A percentile compares a stretch with the other conserved stretches of the same genome.
Conservation (phyloP, 331 rosid species). For the Saraca asoca region DNA sequence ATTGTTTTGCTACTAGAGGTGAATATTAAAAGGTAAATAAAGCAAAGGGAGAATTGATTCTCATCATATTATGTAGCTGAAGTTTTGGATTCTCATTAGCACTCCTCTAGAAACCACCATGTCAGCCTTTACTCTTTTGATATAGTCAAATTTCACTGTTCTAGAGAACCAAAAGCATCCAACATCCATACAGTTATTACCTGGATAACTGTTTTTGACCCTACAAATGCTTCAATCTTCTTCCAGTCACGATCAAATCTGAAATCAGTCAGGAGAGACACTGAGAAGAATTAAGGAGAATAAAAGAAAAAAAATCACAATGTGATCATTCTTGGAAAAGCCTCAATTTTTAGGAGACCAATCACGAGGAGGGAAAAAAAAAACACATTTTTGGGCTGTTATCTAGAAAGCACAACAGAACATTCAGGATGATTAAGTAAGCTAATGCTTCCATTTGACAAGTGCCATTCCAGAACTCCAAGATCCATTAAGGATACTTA, state of each 20-base stretch:
- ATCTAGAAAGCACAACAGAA: no score
- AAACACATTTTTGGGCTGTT: no score
- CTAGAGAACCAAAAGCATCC: slow-evolving; percentile 17
- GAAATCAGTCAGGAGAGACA: slow-evolving; percentile 11
- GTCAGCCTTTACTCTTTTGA: neutral
- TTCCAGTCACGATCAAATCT: slow-evolving; percentile 83
- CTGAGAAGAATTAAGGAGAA: slow-evolving; percentile 1
- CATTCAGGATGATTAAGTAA: no score
- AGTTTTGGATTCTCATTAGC: neutral
- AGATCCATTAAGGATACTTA: no score
- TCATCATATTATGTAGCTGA: neutral
- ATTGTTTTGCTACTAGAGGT: neutral
- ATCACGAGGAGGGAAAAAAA: neutral
- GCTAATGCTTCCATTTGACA: no score
- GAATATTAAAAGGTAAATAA: neutral
- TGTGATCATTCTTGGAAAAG: neutral
- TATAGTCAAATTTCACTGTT: neutral
- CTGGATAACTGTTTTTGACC: slow-evolving; percentile 81
- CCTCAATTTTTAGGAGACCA: neutral
- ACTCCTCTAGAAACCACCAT: slow-evolving; percentile 2
- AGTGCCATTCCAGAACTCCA: no score
- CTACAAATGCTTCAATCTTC: slow-evolving; percentile 75
- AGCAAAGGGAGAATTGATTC: neutral
- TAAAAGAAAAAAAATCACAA: neutral
- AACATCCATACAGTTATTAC: slow-evolving; percentile 38